Percentiles rank a stretch among this genome's conserved stretches.
Conservation (phyloP, 2,329 filamentous ascomycete species). For the Aspergillus versicolor region DNA sequence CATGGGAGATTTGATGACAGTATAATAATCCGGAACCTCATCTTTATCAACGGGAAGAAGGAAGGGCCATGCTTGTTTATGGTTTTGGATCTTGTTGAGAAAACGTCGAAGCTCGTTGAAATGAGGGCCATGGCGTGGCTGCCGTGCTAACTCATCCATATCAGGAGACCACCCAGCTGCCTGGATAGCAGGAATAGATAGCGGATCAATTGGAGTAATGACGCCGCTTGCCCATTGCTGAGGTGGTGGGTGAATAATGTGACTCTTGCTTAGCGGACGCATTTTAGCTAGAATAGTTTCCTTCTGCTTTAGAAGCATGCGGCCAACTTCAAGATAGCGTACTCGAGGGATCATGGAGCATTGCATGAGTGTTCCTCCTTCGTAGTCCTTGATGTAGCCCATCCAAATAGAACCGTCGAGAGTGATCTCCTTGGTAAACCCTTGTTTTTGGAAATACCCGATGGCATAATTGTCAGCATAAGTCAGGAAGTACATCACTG, state of each 20-base stretch:
- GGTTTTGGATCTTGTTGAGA: slow-evolving; percentile 92
- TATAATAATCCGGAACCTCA: slow-evolving; percentile 95
- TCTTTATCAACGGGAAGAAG: slow-evolving; percentile 89
- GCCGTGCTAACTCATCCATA: slow-evolving; percentile 94
- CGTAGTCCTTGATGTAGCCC: slow-evolving; percentile 99
- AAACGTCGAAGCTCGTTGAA: slow-evolving; percentile 92
- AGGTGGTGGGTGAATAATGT: slow-evolving; percentile 81
- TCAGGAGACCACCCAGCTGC: slow-evolving; percentile 92
- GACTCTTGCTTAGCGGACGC: slow-evolving; percentile 80
- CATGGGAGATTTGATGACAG: slow-evolving; percentile 97
- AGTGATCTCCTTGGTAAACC: slow-evolving; percentile 97
- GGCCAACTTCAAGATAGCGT: slow-evolving; percentile 85
- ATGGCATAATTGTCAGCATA: slow-evolving; percentile 99
- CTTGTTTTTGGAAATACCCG: slow-evolving; percentile 98
- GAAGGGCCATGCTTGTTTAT: slow-evolving; percentile 91
- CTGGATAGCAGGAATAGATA: slow-evolving; percentile 82
- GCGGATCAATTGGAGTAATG: slow-evolving; percentile 70
- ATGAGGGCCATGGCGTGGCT: slow-evolving; percentile 92
- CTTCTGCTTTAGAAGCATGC: slow-evolving; percentile 96
- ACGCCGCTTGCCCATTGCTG: slow-evolving; percentile 78
- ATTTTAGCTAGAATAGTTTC: slow-evolving; percentile 95
- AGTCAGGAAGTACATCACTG: slow-evolving; percentile 97
- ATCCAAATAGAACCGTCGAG: slow-evolving; percentile 90
- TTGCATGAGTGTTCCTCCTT: slow-evolving; percentile 98
- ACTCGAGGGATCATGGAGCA: slow-evolving; percentile 95